Evolutionary conservation across 176 grass and related monocot species (phyloP).

Genomic region (Musa acuminata): DNA sequence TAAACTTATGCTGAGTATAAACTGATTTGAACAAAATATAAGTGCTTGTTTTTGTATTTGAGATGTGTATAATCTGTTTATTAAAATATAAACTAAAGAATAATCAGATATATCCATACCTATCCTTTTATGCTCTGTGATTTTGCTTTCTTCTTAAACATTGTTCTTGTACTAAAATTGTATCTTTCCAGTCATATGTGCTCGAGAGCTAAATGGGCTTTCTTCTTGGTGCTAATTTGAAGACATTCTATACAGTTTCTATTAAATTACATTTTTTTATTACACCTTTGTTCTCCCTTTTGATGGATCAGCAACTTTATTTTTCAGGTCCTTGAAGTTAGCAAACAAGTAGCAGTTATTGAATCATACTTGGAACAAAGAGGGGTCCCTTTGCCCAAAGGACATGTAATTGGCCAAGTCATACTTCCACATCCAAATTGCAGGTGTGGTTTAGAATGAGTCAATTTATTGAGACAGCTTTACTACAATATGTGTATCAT

Average conservation of each 20-base stretch:
- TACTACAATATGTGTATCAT: not conserved
- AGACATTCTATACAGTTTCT: no score
- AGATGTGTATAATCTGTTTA: no score
- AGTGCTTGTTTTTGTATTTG: no score
- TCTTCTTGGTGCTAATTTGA: no score
- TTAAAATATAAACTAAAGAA: no score
- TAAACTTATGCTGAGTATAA: no score
- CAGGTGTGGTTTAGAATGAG: constrained; percentile 17
- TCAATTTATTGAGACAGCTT: not conserved
- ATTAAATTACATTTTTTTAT: no score
- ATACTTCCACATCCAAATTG: constrained; percentile 77
- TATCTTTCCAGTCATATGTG: not conserved
- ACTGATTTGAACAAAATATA: no score
- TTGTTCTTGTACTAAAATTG: not conserved
- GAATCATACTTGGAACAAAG: constrained; percentile 89
- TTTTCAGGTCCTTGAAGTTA: constrained; percentile 65
- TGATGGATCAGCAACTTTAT: constrained; percentile 11
- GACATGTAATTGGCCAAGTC: constrained; percentile 49
- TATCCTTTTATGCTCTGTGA: no score
- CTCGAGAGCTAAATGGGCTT: not conserved
- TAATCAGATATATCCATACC: no score
- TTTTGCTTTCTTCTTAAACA: no score
- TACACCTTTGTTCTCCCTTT: constrained; percentile 1
- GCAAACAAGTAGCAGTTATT: constrained; percentile 54
- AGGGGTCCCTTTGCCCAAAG: constrained; percentile 58